These are phyloP conservation scores for Pseudogymnoascus sp. DNA, from an alignment of 2,329 filamentous ascomycete species.

Conservation along the genomic window DNA sequence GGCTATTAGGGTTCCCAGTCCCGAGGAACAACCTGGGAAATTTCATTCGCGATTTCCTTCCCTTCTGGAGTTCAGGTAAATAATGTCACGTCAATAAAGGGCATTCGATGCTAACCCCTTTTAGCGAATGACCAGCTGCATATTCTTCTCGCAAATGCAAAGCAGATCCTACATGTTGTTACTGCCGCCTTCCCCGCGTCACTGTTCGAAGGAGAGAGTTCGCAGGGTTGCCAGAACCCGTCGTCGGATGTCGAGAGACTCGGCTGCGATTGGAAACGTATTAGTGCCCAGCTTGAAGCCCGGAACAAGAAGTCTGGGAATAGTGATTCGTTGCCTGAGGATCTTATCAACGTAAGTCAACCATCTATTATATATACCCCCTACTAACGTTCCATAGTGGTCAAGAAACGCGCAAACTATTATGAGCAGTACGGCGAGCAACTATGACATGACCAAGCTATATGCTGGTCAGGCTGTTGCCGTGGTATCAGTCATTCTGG, in stretches of 20 bases:
- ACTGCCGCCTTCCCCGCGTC: constrained; percentile 61
- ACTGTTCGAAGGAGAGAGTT: constrained; percentile 35
- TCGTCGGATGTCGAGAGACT: constrained; percentile 44
- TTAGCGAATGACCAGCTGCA: constrained; percentile 50
- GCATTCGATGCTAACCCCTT: constrained; percentile 17
- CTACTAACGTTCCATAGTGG: constrained; percentile 29
- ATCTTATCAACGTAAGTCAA: constrained; percentile 37
- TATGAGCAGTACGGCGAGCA: constrained; percentile 86
- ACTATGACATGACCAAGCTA: constrained; percentile 70
- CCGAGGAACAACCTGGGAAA: constrained; percentile 86
- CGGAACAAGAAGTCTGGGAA: constrained; percentile 20
- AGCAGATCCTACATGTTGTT: constrained; percentile 72
- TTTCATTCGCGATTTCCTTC: constrained; percentile 71
- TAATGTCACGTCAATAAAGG: not conserved
- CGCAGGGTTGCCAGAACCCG: constrained; percentile 19
- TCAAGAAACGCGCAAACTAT: constrained; percentile 53
- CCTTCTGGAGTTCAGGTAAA: constrained; percentile 64
- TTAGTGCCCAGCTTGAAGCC: constrained; percentile 10
- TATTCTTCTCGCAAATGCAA: constrained; percentile 69
- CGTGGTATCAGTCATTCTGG: constrained; percentile 29
- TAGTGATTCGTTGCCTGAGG: constrained; percentile 35
- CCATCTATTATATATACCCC: not conserved
- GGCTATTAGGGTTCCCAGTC: constrained; percentile 77
- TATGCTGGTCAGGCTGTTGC: constrained; percentile 38
- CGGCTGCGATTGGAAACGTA: constrained; percentile 59